Base-by-base conservation (phyloP, 495 filamentous ascomycete species). In the Amphirosellinia nigrospora region DNA sequence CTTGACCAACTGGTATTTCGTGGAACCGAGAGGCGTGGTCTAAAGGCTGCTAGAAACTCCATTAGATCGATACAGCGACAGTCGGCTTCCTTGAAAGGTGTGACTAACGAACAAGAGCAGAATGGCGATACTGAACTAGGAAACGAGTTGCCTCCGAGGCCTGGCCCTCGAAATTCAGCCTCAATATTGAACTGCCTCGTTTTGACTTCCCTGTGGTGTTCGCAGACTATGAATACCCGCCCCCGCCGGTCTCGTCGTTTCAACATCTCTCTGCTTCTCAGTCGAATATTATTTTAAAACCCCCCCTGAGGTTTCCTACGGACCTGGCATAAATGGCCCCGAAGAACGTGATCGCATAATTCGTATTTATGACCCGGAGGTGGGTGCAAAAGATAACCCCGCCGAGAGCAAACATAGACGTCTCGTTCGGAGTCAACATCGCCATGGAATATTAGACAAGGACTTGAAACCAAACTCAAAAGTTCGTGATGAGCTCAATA, bases 201-300 rank as follows among this genome's bases (percentile, higher is more conserved):
- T 99, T 97, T 73, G 95, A 99, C 78, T 97, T 97, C 75, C 94
- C 96, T 3, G 89, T 99, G 45, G 93, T 98, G 41, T 99, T 96
- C 84, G 90, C 92, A 5, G 96, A 99, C 80, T 89, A 95, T 69
- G 92, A 97, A 78, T 99, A 99, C 74, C 86, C 91, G 4, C 86
- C 94, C 7, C 93, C 94, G 0, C 91, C 93, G 0, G 85, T 96
- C 36, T 94, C 93, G 13, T 87, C 89, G 2, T 85, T 92, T 66
- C 80, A 88, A 28, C 87, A 91, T 62, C 87, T 87, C 46, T 85
- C 85, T 0, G 80, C 89, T 8, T 85, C 86, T 10, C 86, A 90
- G 71, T 88, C 90, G 6, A 91, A 90, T 65, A 82, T 92, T 30
- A 84, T 89, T 21, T 79, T 92, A 15, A 94, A 93, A 76, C 91